A percentile compares a stretch with the other conserved stretches of the same genome.
Conservation (phyloP, 306 rosid species). For the Medicago arabica region DNA sequence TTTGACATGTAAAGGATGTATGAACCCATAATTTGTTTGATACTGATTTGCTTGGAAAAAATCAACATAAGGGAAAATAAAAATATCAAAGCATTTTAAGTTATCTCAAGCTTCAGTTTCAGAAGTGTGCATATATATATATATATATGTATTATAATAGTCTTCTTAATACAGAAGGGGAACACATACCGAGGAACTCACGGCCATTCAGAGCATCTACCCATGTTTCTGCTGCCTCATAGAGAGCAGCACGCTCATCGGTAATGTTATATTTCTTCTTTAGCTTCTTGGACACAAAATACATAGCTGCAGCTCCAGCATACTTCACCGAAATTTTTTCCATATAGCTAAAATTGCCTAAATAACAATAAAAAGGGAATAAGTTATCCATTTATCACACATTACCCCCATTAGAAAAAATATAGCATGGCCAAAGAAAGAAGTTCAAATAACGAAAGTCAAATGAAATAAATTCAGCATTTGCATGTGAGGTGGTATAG, state of each 20-base stretch:
- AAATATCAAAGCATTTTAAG: slow-evolving; percentile 14
- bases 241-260: slow-evolving; percentile 90
- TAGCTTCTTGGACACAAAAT: slow-evolving; percentile 89
- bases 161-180: slow-evolving; percentile 17
- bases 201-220: slow-evolving; percentile 86
- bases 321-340: slow-evolving; percentile 85
- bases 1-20: neutral
- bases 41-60: neutral
- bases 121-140: neutral
- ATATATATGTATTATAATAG: no score
- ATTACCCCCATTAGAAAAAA: slow-evolving; percentile 34
- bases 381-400: slow-evolving; percentile 7
- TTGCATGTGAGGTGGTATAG: neutral
- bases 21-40: slow-evolving; percentile 10
- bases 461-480: slow-evolving; percentile 24
- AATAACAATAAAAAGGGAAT: slow-evolving; percentile 27
- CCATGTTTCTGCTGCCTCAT: slow-evolving; percentile 98
- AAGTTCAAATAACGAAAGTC: neutral
- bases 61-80: neutral
- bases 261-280: slow-evolving; percentile 96
- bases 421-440: slow-evolving; percentile 26
- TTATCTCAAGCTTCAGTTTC: slow-evolving; percentile 30
- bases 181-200: slow-evolving; percentile 81
- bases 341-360: slow-evolving; percentile 83
- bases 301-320: slow-evolving; percentile 99